Percentiles rank a stretch among this genome's conserved stretches.
phyloP scores from a whole-genome alignment of 371 early-diverging fungal species.

The Mortierella sp. region DNA sequence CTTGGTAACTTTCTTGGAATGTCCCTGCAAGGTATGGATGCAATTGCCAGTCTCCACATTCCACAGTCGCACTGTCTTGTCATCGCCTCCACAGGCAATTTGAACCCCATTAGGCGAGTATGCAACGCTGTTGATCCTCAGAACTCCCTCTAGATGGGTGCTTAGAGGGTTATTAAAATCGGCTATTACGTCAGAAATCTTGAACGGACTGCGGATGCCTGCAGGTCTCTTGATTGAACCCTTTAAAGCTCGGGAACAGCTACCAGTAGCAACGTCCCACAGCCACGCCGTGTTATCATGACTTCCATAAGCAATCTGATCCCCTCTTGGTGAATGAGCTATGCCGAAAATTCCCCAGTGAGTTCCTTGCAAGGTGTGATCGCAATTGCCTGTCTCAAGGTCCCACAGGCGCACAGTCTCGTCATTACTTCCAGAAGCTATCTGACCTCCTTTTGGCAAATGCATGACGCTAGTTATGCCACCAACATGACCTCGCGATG shows the following conservation, averaged over 20 bases:
- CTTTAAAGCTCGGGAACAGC: neutral
- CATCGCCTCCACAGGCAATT: constrained; percentile 7
- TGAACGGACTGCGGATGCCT: too few species aligned
- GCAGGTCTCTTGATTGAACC: too few species aligned
- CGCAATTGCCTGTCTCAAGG: too few species aligned
- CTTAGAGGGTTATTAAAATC: too few species aligned
- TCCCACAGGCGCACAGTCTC: neutral
- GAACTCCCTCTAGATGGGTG: too few species aligned
- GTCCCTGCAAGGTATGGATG: neutral
- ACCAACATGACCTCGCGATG: neutral
- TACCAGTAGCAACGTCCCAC: constrained; percentile 10
- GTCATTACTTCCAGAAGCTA: constrained; percentile 1
- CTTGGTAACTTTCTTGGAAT: neutral
- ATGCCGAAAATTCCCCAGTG: neutral
- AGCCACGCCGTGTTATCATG: constrained; percentile 2
- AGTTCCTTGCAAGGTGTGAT: too few species aligned
- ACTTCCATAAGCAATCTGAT: neutral
- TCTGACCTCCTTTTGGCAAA: neutral
- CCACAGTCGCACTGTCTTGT: constrained; percentile 6
- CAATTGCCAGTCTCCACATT: neutral
- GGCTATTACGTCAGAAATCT: too few species aligned
- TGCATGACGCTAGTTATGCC: neutral
- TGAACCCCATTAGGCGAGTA: constrained; percentile 8
- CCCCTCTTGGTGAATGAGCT: neutral
- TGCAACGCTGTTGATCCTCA: neutral